Evolutionary conservation across 1,139 yeast species (phyloP).

Genomic region (Pichia sp.): DNA sequence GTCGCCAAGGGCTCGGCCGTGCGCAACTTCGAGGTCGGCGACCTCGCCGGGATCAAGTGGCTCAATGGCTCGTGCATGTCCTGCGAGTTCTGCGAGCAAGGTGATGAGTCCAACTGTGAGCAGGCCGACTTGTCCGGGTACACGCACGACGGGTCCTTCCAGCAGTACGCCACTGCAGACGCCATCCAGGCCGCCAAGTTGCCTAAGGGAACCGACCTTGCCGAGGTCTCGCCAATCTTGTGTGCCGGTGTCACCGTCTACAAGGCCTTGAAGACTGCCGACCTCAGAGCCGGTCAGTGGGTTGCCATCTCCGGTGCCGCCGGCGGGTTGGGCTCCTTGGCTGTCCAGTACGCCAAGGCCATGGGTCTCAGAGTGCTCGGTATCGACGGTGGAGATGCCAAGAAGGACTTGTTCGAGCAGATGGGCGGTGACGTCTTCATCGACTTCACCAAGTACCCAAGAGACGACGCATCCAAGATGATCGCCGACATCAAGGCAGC

Average conservation of each 20-base stretch:
- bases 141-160: slow-evolving; percentile 81
- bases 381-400: slow-evolving; percentile 70
- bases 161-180: slow-evolving; percentile 81
- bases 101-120: slow-evolving; percentile 67
- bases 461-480: slow-evolving; percentile 41
- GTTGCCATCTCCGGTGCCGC: slow-evolving; percentile 80
- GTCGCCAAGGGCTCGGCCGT: slow-evolving; percentile 69
- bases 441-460: slow-evolving; percentile 46
- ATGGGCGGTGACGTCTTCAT: slow-evolving; percentile 70
- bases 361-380: slow-evolving; percentile 77
- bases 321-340: slow-evolving; percentile 81
- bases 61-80: slow-evolving; percentile 68
- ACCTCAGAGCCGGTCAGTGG: slow-evolving; percentile 68
- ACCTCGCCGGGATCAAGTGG: slow-evolving; percentile 71
- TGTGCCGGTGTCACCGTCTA: slow-evolving; percentile 86
- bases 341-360: slow-evolving; percentile 76
- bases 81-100: slow-evolving; percentile 68
- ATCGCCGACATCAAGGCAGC: slow-evolving; percentile 47
- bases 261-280: slow-evolving; percentile 74
- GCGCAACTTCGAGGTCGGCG: slow-evolving; percentile 68
- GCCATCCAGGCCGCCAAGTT: slow-evolving; percentile 81
- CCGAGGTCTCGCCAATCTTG: slow-evolving; percentile 68
- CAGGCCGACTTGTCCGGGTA: slow-evolving; percentile 69
- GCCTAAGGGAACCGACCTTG: slow-evolving; percentile 66
- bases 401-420: slow-evolving; percentile 48